Conservation (phyloP, 78 protist species). For the Tieghemostelium lacteum region DNA sequence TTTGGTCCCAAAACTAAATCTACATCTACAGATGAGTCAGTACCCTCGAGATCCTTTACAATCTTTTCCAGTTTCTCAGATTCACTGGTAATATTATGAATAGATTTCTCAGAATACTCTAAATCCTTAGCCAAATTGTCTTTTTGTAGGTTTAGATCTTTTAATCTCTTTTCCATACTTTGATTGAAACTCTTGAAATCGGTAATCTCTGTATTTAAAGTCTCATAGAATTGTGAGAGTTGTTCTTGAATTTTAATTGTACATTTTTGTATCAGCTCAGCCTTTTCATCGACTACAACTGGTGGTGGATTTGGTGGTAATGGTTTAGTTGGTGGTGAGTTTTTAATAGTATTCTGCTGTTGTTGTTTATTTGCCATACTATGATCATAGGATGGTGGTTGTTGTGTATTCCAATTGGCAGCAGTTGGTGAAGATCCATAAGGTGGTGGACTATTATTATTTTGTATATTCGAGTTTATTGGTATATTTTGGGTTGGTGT, state of each 20-base stretch:
- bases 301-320: neutral
- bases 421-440: slow-evolving; percentile 29
- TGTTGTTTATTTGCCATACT: neutral
- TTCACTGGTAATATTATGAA: slow-evolving; percentile 12
- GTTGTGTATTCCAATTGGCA: neutral
- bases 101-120: neutral
- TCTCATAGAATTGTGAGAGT: slow-evolving; percentile 47
- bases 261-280: slow-evolving; percentile 20
- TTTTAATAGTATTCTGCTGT: neutral
- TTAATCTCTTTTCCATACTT: neutral
- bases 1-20: slow-evolving; percentile 40
- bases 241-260: slow-evolving; percentile 46
- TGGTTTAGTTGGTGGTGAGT: slow-evolving; percentile 24
- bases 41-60: slow-evolving; percentile 40
- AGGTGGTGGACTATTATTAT: slow-evolving; percentile 58
- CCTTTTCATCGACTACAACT: slow-evolving; percentile 5
- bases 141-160: neutral
- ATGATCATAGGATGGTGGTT: neutral
- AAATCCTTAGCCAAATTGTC: neutral
- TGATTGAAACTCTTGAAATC: neutral
- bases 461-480: neutral
- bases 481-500: neutral
- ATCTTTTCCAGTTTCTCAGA: slow-evolving; percentile 18
- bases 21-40: slow-evolving; percentile 12
- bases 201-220: slow-evolving; percentile 19